Evolutionary conservation across 2,329 filamentous ascomycete species (phyloP), one percentile per base, ranked within the genome.

Genomic region (Apiospora hydei): DNA sequence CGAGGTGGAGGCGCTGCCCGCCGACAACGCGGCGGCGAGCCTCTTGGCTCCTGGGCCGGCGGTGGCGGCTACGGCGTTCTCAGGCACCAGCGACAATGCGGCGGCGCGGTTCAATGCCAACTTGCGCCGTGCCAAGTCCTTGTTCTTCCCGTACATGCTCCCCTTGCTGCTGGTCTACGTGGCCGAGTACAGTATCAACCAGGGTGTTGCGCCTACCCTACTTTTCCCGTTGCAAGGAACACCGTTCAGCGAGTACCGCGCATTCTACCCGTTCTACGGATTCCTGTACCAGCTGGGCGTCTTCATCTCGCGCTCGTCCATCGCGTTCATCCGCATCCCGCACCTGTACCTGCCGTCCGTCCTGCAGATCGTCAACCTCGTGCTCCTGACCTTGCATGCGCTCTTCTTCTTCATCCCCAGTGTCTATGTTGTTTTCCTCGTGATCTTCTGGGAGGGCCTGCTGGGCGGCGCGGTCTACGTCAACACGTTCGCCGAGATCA

Each of bases 171-270:
- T 98, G 21, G 96, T 99, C 43, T 99, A 98, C 81, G 89, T 98
- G 47, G 94, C 95, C 71, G 96, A 99, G 84, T 99, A 99, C 81
- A 97, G 94, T 71, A 98, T 98, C 82, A 98, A 98, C 84, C 95
- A 98, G 84, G 96, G 95, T 47, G 94, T 98, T 0, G 88, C 94
- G 0, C 96, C 96, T 0, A 98, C 95, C 0, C 86, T 98, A 0
- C 88, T 99, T 5, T 99, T 98, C 80, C 94, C 95, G 0, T 86
- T 98, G 0, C 80, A 87, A 0, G 83, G 88, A 14, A 92, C 93
- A 0, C 96, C 96, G 0, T 98, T 98, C 80, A 83, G 85, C 44
- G 89, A 94, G 76, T 96, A 91, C 80, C 92, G 96, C 53, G 92
- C 92, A 44, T 98, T 98, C 81, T 99, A 99, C 78, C 95, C 96